Conservation (phyloP, 1,139 yeast genomes). For the Suhomyces panamericanus region DNA sequence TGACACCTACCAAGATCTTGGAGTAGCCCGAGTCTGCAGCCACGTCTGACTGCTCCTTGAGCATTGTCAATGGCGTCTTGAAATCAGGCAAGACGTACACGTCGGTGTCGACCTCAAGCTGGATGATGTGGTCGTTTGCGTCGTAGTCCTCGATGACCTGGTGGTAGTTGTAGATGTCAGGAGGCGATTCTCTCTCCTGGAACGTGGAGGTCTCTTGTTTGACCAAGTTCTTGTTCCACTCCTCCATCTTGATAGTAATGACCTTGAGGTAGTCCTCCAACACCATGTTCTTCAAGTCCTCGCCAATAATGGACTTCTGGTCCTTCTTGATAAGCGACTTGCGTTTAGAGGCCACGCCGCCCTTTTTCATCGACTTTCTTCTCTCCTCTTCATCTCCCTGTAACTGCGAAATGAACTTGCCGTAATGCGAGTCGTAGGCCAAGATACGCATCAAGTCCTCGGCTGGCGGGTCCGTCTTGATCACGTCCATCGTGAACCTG, state of each 20-base stretch:
- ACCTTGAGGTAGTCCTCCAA: conserved; percentile 73
- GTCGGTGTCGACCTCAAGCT: conserved; percentile 64
- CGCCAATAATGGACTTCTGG: conserved; percentile 62
- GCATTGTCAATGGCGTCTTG: conserved; percentile 64
- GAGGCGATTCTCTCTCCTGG: conserved; percentile 63
- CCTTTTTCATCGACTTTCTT: conserved; percentile 4
- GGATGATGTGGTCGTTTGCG: conserved; percentile 56
- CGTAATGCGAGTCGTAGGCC: conserved; percentile 73
- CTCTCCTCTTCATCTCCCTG: conserved; percentile 10
- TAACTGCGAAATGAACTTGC: conserved; percentile 35
- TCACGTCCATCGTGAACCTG: conserved; percentile 58
- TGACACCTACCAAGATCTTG: conserved; percentile 77
- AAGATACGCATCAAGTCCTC: conserved; percentile 61
- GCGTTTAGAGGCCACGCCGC: conserved; percentile 16
- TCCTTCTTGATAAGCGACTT: conserved; percentile 46
- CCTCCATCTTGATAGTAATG: conserved; percentile 69
- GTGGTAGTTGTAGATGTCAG: conserved; percentile 53
- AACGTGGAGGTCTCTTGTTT: conserved; percentile 65
- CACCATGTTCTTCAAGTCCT: conserved; percentile 59
- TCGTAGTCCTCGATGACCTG: conserved; percentile 47
- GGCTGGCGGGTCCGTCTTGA: conserved; percentile 74
- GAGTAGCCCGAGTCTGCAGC: conserved; percentile 89
- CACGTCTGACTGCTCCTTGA: conserved; percentile 88
- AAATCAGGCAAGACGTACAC: conserved; percentile 62
- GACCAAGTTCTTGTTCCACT: conserved; percentile 74